Percentiles rank a stretch among this genome's conserved stretches.
These are phyloP conservation scores for Euphorbia schlechtendalii DNA, from an alignment of 441 rosid species.

Conservation along the genomic window DNA sequence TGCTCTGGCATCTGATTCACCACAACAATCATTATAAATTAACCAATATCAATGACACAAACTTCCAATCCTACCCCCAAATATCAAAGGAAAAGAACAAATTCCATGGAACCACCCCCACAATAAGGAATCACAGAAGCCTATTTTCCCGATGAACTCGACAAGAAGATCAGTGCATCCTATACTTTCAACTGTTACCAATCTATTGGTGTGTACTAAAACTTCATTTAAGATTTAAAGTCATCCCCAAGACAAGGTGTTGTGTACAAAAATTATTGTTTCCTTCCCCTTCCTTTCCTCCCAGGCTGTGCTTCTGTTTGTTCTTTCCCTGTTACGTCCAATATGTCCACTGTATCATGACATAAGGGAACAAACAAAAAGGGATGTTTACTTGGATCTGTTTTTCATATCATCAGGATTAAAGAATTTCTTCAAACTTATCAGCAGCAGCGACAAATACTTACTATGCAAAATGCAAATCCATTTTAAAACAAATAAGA, in stretches of 20 bases:
- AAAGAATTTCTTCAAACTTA: background rate
- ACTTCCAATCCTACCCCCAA: too few species aligned
- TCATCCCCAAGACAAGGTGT: too few species aligned
- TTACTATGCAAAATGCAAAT: background rate
- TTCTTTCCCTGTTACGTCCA: slow-evolving; percentile 71
- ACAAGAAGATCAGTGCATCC: background rate
- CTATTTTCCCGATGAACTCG: background rate
- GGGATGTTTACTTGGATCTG: slow-evolving; percentile 6
- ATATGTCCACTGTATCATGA: slow-evolving; percentile 50
- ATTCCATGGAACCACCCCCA: too few species aligned
- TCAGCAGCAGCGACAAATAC: background rate
- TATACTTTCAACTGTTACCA: background rate
- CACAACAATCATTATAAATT: background rate
- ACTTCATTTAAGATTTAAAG: too few species aligned
- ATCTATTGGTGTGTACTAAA: background rate
- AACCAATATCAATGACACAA: too few species aligned
- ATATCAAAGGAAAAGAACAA: too few species aligned
- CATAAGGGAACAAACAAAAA: background rate
- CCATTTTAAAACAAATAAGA: background rate
- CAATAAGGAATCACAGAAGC: too few species aligned
- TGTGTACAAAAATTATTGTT: slow-evolving; percentile 40
- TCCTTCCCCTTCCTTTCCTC: slow-evolving; percentile 92
- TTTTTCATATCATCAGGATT: slow-evolving; percentile 1
- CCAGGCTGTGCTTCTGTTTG: slow-evolving; percentile 58
- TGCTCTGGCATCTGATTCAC: background rate